These are phyloP conservation scores for Rutidosis leptorrhynchoides DNA, from an alignment of 129 eudicot species.

Conservation along the genomic window DNA sequence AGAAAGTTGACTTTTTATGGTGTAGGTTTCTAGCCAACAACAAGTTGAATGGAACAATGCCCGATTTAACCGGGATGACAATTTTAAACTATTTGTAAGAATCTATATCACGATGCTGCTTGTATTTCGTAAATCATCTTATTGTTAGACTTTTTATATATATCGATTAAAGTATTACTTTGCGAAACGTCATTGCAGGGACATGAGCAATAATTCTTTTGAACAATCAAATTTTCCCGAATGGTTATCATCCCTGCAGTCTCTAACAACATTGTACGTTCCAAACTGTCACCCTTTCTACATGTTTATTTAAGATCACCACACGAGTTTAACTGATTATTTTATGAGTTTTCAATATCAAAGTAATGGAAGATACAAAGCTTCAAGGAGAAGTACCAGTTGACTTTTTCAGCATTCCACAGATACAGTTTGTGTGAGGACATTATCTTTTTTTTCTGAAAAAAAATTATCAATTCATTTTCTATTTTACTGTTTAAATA, in stretches of 20 bases:
- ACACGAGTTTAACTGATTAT: not conserved
- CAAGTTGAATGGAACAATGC: slow-evolving; percentile 56
- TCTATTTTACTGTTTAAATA: not conserved
- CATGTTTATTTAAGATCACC: not conserved
- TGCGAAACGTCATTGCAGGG: slow-evolving; percentile 41
- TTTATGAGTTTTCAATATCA: slow-evolving; percentile 29
- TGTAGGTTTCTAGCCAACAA: slow-evolving; percentile 73
- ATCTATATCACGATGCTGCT: not conserved
- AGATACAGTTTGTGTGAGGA: slow-evolving; percentile 58
- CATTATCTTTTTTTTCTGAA: too few relatives aligned
- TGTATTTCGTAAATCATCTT: not conserved
- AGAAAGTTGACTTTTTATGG: slow-evolving; percentile 9
- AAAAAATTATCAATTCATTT: too few relatives aligned
- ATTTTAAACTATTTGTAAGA: slow-evolving; percentile 67
- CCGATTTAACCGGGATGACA: slow-evolving; percentile 68
- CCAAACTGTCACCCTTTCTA: slow-evolving; percentile 27
- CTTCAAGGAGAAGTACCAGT: slow-evolving; percentile 60
- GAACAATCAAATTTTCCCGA: slow-evolving; percentile 55
- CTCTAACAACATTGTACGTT: slow-evolving; percentile 76
- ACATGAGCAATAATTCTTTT: slow-evolving; percentile 86
- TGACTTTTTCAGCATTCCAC: slow-evolving; percentile 50
- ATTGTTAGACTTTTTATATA: slow-evolving; percentile 4
- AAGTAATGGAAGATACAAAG: slow-evolving; percentile 48
- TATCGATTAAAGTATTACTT: not conserved
- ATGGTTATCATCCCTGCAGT: slow-evolving; percentile 60